Percentiles rank a stretch among this genome's conserved stretches.
Conservation (phyloP, 75 land plant genomes). For the Isoetes taiwanensis region DNA sequence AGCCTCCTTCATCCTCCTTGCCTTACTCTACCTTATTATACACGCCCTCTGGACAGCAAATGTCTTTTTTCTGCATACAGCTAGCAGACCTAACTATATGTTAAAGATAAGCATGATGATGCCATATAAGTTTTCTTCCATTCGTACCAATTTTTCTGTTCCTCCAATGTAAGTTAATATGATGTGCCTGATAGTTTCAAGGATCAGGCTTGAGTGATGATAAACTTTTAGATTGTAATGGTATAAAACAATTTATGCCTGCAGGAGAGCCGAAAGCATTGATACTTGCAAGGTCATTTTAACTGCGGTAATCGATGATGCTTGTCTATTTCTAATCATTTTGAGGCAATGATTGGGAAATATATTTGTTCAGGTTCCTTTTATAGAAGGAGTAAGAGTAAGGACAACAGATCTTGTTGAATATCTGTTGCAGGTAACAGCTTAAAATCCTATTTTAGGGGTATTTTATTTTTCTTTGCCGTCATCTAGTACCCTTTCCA, state of each 20-base stretch:
- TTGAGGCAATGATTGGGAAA: conserved; percentile 32
- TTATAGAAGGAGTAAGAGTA: conserved; percentile 66
- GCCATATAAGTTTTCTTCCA: no score
- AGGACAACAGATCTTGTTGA: conserved; percentile 67
- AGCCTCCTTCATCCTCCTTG: no score
- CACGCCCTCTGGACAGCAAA: no score
- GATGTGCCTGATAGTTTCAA: no score
- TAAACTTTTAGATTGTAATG: no score
- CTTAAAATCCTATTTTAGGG: neutral
- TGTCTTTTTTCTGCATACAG: no score
- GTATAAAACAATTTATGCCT: neutral
- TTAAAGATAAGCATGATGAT: no score
- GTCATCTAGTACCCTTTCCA: neutral
- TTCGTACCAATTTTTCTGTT: no score
- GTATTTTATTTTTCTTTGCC: neutral
- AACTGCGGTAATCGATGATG: conserved; percentile 10
- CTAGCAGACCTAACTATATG: no score
- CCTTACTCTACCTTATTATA: no score
- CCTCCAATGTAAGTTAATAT: no score
- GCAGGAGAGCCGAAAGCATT: neutral
- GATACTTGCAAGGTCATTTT: conserved; percentile 10
- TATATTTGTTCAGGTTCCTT: conserved; percentile 64
- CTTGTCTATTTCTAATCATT: neutral
- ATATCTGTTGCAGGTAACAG: conserved; percentile 69
- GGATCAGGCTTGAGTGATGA: no score